Percentiles rank a stretch among this genome's conserved stretches.
Conservation (phyloP, 169 alveolate genomes). For the Plasmodium blacklocki region DNA sequence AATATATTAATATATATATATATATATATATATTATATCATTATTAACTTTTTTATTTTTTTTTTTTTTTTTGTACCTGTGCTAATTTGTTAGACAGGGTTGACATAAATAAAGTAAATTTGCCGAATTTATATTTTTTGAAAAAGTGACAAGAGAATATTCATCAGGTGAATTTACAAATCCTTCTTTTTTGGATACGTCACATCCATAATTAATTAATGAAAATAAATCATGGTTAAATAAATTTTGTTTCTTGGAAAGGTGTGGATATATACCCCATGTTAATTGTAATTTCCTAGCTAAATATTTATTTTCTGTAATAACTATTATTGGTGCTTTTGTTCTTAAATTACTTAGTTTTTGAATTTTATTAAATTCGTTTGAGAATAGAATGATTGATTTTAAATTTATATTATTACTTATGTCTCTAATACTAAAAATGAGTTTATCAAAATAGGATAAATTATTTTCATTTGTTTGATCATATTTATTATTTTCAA, state of each 20-base stretch:
- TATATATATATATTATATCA: background rate
- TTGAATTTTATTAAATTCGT: constrained; percentile 80
- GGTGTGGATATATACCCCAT: constrained; percentile 84
- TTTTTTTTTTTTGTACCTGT: background rate
- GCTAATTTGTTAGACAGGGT: constrained; percentile 30
- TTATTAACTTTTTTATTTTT: background rate
- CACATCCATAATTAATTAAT: constrained; percentile 71
- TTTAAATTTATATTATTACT: constrained; percentile 73
- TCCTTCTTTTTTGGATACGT: constrained; percentile 63
- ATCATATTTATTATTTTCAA: background rate
- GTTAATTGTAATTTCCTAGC: constrained; percentile 84
- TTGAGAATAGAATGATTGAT: constrained; percentile 77
- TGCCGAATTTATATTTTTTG: constrained; percentile 68
- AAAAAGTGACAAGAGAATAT: constrained; percentile 65
- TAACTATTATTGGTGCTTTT: constrained; percentile 80
- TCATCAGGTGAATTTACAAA: constrained; percentile 65
- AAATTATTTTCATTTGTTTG: background rate
- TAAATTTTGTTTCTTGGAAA: constrained; percentile 40
- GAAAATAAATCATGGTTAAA: constrained; percentile 26
- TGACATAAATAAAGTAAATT: constrained; percentile 73
- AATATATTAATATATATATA: background rate
- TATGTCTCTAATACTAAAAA: constrained; percentile 70
- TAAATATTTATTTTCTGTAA: constrained; percentile 76
- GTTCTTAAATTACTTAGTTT: constrained; percentile 81
- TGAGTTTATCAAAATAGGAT: constrained; percentile 63